These are phyloP conservation scores for Asterella californica DNA, from an alignment of 225 moss, liverwort and hornwort species.

Conservation along the genomic window DNA sequence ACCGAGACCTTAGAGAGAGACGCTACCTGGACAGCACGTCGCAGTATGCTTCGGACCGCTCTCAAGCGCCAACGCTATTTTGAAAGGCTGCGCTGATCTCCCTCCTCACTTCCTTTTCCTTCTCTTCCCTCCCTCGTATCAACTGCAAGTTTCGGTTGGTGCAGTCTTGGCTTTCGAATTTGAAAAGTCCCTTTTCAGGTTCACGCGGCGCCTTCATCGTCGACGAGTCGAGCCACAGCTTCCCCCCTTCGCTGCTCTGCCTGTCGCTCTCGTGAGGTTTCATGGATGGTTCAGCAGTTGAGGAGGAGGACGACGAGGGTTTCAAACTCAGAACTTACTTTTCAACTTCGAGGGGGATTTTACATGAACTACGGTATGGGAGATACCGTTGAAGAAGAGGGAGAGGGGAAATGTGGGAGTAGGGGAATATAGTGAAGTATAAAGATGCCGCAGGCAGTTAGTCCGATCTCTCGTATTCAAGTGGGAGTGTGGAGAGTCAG, in stretches of 20 bases:
- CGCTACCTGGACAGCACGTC: not conserved
- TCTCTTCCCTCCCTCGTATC: not conserved
- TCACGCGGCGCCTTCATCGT: not conserved
- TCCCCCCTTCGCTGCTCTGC: not conserved
- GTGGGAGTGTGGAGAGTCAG: not conserved
- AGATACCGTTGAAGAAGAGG: not conserved
- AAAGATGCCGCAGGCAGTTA: too few relatives aligned
- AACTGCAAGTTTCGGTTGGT: not conserved
- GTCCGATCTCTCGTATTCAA: not conserved
- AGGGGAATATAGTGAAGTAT: not conserved
- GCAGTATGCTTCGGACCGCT: not conserved
- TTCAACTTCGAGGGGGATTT: not conserved
- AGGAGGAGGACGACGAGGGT: not conserved
- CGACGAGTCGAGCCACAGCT: not conserved
- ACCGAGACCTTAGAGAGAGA: too few relatives aligned
- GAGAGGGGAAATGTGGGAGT: not conserved
- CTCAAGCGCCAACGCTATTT: not conserved
- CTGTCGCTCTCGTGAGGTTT: not conserved
- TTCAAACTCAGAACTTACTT: not conserved
- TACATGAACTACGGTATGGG: not conserved
- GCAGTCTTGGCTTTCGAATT: slow-evolving; percentile 17
- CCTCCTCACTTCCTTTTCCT: not conserved
- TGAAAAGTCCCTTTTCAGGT: slow-evolving; percentile 1
- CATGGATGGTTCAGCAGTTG: not conserved
- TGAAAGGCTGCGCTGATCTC: not conserved